A percentile compares a stretch with the other conserved stretches of the same genome.
Conservation (phyloP, 1,284 basidiomycete species). For the Ustilago loliicola region DNA sequence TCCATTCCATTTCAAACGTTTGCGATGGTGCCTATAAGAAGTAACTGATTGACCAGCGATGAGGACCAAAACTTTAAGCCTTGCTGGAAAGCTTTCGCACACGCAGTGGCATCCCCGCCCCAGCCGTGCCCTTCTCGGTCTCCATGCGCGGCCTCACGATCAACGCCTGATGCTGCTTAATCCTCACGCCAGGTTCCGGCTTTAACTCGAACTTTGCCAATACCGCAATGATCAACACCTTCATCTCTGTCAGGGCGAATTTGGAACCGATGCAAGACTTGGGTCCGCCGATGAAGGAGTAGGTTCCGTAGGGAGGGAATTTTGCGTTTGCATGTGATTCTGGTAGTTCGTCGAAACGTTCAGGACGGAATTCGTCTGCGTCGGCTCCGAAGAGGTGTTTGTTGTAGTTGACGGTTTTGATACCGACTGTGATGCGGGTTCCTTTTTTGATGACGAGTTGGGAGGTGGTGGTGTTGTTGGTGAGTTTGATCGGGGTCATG, state of each 20-base stretch:
- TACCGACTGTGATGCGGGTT: constrained; percentile 55
- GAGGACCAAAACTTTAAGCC: background rate
- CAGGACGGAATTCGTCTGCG: constrained; percentile 60
- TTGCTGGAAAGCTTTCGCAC: constrained; percentile 21
- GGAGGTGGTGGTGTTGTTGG: constrained; percentile 65
- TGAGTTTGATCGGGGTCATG: constrained; percentile 68
- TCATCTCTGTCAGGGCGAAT: constrained; percentile 58
- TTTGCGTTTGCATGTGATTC: constrained; percentile 28
- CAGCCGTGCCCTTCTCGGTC: constrained; percentile 4
- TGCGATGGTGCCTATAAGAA: background rate
- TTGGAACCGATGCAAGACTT: constrained; percentile 56
- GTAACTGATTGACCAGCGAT: background rate
- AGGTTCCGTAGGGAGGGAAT: constrained; percentile 48
- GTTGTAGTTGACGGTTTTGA: constrained; percentile 58
- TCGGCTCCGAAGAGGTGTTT: constrained; percentile 60
- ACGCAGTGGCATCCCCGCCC: constrained; percentile 46
- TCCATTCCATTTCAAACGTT: background rate
- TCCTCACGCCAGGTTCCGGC: constrained; percentile 31
- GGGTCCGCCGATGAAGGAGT: constrained; percentile 55
- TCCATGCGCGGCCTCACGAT: constrained; percentile 50
- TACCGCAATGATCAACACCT: constrained; percentile 42
- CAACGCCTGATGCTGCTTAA: constrained; percentile 46
- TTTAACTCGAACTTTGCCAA: constrained; percentile 36
- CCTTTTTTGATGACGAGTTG: constrained; percentile 54
- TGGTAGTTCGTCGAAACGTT: constrained; percentile 61